Evolutionary conservation across 2,329 filamentous ascomycete species (phyloP), one percentile per base, ranked within the genome.

Genomic region (Trichoderma sp.): DNA sequence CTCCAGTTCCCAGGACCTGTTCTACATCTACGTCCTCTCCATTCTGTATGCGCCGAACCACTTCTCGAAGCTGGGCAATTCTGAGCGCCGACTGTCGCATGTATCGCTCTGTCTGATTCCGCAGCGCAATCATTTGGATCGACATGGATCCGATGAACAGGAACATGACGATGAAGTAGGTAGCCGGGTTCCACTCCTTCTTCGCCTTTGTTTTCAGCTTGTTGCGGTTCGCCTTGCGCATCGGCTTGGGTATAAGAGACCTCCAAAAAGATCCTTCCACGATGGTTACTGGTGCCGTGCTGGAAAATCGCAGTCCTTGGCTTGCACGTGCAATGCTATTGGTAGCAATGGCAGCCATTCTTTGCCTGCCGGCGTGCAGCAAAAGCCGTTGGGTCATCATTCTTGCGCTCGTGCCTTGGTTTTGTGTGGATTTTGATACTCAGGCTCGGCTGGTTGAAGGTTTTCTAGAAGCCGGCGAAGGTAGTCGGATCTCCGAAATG

Each of bases 111-210:
- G 89, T 91, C 60, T 94, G 90, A 73, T 91, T 92, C 73, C 90
- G 90, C 73, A 98, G 78, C 39, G 89, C 85, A 75, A 99, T 90
- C 84, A 95, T 92, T 74, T 97, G 92, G 73, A 99, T 97, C 15
- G 94, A 92, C 84, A 97, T 97, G 70, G 93, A 97, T 4, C 96
- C 96, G 71, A 98, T 94, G 70, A 98, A 85, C 48, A 93, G 83
- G 74, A 93, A 93, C 70, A 94, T 92, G 73, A 89, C 83, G 72
- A 94, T 92, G 78, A 90, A 95, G 75, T 93, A 94, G 0, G 90
- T 93, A 22, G 91, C 91, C 3, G 92, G 91, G 73, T 94, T 94
- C 89, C 90, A 92, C 72, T 88, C 86, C 75, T 87, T 90, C 71
- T 84, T 86, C 27, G 27, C 52, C 29, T 77, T 78, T 73, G 80